phyloP scores from a whole-genome alignment of 176 grass and related monocot species.

The Echinochloa phyllopogon region DNA sequence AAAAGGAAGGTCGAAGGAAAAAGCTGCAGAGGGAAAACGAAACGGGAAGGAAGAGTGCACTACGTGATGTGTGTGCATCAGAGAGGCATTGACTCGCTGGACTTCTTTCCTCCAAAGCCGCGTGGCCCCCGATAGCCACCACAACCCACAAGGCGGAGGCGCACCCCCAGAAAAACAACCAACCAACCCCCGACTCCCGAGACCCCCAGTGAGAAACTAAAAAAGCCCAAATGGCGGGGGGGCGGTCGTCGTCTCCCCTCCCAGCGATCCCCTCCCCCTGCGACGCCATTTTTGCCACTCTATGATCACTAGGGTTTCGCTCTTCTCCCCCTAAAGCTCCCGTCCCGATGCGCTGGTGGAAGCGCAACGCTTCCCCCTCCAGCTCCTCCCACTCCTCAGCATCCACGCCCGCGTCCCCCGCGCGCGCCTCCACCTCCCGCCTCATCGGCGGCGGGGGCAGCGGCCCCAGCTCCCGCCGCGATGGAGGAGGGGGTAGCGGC shows the following conservation, averaged over 20 bases:
- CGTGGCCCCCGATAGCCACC: conserved; percentile 37
- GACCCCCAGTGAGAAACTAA: conserved; percentile 24
- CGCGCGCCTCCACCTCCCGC: conserved; percentile 50
- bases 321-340: conserved; percentile 15
- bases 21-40: neutral
- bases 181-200: conserved; percentile 33
- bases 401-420: conserved; percentile 48
- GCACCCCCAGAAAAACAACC: conserved; percentile 19
- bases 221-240: conserved; percentile 52
- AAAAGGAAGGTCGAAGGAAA: neutral
- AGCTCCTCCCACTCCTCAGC: conserved; percentile 23
- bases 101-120: conserved; percentile 51
- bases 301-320: conserved; percentile 54
- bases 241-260: conserved; percentile 53
- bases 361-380: conserved; percentile 40
- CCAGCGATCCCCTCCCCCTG: conserved; percentile 25
- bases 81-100: conserved; percentile 53
- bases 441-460: conserved; percentile 1
- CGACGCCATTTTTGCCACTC: conserved; percentile 42
- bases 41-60: neutral
- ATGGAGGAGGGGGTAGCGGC: conserved; percentile 13
- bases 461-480: conserved; percentile 23
- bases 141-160: neutral
- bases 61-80: conserved; percentile 36
- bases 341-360: conserved; percentile 63